A percentile compares a stretch with the other conserved stretches of the same genome.
These are phyloP conservation scores for Peniophora sp. DNA, from an alignment of 1,284 basidiomycete genomes.

Conservation along the genomic window DNA sequence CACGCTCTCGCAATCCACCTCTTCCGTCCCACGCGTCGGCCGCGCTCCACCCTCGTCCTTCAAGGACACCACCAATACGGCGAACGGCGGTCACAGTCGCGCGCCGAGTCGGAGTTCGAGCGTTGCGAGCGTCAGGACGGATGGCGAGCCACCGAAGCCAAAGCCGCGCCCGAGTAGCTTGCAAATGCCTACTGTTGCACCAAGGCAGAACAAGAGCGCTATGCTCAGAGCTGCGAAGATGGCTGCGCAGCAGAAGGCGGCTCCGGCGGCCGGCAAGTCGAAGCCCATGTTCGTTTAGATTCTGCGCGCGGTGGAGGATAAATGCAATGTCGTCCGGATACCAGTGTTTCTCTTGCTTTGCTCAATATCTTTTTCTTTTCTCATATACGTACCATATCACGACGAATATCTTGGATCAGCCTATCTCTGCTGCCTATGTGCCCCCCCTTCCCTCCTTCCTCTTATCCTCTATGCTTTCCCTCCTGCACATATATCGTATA, in stretches of 20 bases:
- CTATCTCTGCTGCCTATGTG: too few relatives aligned
- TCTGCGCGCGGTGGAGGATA: neutral
- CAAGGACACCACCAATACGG: constrained; percentile 26
- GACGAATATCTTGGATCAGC: too few relatives aligned
- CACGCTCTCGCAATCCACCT: neutral
- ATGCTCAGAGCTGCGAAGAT: constrained; percentile 63
- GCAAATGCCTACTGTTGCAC: constrained; percentile 49
- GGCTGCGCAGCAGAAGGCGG: constrained; percentile 20
- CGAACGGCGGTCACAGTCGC: constrained; percentile 11
- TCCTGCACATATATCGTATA: too few relatives aligned
- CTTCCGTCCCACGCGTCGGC: neutral
- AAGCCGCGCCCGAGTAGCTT: constrained; percentile 47
- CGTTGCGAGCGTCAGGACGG: constrained; percentile 9
- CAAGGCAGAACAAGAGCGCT: constrained; percentile 67
- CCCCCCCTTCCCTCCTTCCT: too few relatives aligned
- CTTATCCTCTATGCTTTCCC: too few relatives aligned
- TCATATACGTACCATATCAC: neutral
- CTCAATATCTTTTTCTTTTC: constrained; percentile 1
- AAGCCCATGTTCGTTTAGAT: neutral
- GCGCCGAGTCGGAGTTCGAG: constrained; percentile 5
- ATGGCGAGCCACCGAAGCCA: constrained; percentile 14
- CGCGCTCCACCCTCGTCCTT: constrained; percentile 52
- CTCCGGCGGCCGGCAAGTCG: constrained; percentile 7
- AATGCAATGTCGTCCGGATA: neutral
- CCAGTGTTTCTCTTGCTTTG: constrained; percentile 2